Evolutionary conservation across 768 basidiomycete genomes (phyloP), one percentile per base, ranked within the genome.

Genomic region (Lyophyllum atratum): DNA sequence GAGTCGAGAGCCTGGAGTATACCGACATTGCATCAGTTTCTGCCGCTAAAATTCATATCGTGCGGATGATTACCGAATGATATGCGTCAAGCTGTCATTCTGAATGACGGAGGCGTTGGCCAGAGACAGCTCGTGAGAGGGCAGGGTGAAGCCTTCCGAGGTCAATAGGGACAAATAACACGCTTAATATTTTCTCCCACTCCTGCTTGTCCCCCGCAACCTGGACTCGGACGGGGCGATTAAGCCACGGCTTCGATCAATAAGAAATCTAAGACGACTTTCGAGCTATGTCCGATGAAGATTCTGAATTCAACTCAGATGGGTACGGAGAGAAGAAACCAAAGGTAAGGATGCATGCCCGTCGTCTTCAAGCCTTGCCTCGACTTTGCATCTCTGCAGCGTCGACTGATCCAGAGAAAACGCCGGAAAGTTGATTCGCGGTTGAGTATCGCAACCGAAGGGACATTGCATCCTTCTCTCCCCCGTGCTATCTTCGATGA

Each of bases 401-500:
- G 40, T 52, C 42, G 51, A 45, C 49, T 43, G 17, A 50, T 48
- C 43, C 59, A 43, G 26, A 52, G 49, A 37, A 67, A 67, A 59
- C 59, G 63, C 26, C 59, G 65, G 29, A 67, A 62, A 50, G 24
- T 62, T 17, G 1, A 22, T 1, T 59, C 59, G 6, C 49, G 54
- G 10, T 26, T 9, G 10, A 31, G 52, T 24, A 19, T 43, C 21
- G 45, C 42, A 3, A 28, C n/a, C 4, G 26, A 57, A 5, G 52
- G 21, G 22, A 31, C 34, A 44, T 17, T 9, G 24, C 37, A 56
- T 5, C 40, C 48, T 26, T 40, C 45, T 3, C 39, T 59, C 4
- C 54, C 55, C 28, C 56, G 58, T 19, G 52, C 58, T 7, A 40
- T 70, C 21, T 61, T 70, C 12, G 56, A 68, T 42, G 63, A 64